Evolutionary conservation across 495 filamentous ascomycete genomes (phyloP).

Genomic region (Glonium stellatum): DNA sequence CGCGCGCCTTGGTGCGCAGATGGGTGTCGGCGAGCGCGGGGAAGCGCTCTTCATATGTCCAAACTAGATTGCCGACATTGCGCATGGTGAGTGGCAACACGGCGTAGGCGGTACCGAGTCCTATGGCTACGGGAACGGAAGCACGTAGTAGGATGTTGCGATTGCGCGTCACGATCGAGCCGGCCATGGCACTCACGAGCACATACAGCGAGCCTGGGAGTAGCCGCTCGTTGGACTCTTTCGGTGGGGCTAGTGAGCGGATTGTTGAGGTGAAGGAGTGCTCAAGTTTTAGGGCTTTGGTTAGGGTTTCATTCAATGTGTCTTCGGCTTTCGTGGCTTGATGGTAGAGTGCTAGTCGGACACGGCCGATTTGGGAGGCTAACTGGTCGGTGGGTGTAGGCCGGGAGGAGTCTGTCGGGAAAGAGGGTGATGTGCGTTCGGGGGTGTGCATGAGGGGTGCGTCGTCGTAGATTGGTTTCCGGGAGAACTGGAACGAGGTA

Average conservation of each 20-base stretch:
- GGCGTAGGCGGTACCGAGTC: slow-evolving; percentile 34
- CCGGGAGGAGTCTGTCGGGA: slow-evolving; percentile 37
- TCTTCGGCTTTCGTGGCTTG: slow-evolving; percentile 67
- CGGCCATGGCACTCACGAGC: slow-evolving; percentile 84
- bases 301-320: slow-evolving; percentile 67
- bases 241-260: slow-evolving; percentile 75
- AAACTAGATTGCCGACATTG: slow-evolving; percentile 76
- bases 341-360: slow-evolving; percentile 71
- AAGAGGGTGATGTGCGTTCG: slow-evolving; percentile 34
- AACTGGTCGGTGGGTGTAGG: slow-evolving; percentile 88
- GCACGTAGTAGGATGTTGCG: slow-evolving; percentile 72
- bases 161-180: slow-evolving; percentile 79
- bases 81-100: slow-evolving; percentile 46
- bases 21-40: slow-evolving; percentile 76
- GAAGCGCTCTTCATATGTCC: slow-evolving; percentile 82
- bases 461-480: slow-evolving; percentile 88
- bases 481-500: slow-evolving; percentile 38
- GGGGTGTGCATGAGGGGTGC: slow-evolving; percentile 32
- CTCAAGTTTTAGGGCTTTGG: slow-evolving; percentile 69
- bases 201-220: slow-evolving; percentile 85
- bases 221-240: slow-evolving; percentile 72
- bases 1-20: slow-evolving; percentile 54
- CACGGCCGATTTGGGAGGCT: slow-evolving; percentile 70
- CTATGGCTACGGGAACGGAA: slow-evolving; percentile 46
- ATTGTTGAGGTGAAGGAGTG: slow-evolving; percentile 77